Evolutionary conservation across 768 basidiomycete genomes (phyloP).

Genomic region (Chlorophyllum brunneum): DNA sequence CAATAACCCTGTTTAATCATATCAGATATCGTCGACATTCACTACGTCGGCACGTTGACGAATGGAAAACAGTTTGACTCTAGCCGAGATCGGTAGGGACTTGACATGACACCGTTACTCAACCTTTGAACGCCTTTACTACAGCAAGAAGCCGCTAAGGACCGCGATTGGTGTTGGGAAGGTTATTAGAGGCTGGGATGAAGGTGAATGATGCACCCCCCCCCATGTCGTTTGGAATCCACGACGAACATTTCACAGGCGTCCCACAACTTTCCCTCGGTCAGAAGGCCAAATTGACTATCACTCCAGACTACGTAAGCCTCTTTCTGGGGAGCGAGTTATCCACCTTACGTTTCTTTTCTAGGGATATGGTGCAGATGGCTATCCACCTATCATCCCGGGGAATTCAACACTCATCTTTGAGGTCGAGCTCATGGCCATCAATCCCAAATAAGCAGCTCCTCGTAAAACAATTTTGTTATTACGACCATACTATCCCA

Average conservation of each 20-base stretch:
- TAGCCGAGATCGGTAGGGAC: constrained; percentile 64
- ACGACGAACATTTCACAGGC: constrained; percentile 34
- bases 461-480: no score
- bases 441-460: no score
- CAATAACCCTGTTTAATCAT: neutral
- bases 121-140: neutral
- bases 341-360: constrained; percentile 3
- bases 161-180: constrained; percentile 75
- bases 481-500: no score
- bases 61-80: constrained; percentile 73
- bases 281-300: constrained; percentile 63
- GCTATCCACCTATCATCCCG: constrained; percentile 79
- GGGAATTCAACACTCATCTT: constrained; percentile 71
- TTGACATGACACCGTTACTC: neutral
- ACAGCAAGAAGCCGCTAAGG: constrained; percentile 55
- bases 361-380: constrained; percentile 70
- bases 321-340: constrained; percentile 1
- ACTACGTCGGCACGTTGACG: constrained; percentile 71
- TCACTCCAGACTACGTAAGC: constrained; percentile 77
- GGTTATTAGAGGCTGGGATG: constrained; percentile 91
- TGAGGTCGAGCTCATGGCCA: constrained; percentile 79
- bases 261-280: constrained; percentile 76
- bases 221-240: neutral
- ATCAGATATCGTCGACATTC: constrained; percentile 67
- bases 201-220: constrained; percentile 47